These are phyloP conservation scores for Pulveroboletus frians DNA, from an alignment of 768 basidiomycete species.

Conservation along the genomic window DNA sequence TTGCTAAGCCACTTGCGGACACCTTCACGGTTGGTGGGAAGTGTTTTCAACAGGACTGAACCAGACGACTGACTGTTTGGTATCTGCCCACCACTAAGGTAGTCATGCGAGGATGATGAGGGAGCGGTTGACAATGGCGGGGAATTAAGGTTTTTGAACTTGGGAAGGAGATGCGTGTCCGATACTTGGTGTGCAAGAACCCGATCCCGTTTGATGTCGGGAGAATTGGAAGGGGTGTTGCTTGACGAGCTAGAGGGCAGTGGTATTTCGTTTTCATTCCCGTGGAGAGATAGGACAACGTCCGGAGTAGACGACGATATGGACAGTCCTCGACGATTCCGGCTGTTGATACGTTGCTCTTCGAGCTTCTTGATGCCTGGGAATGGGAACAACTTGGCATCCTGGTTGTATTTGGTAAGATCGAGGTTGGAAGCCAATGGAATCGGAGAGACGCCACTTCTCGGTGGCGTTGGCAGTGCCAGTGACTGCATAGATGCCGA, in stretches of 20 bases:
- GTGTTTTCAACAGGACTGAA: slow-evolving; percentile 36
- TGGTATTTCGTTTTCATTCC: slow-evolving; percentile 40
- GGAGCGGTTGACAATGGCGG: slow-evolving; percentile 38
- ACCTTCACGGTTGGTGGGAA: slow-evolving; percentile 72
- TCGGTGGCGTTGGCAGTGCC: slow-evolving; percentile 47
- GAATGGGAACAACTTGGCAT: slow-evolving; percentile 83
- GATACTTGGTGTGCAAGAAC: slow-evolving; percentile 65
- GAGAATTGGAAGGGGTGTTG: slow-evolving; percentile 45
- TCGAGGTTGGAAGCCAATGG: slow-evolving; percentile 70
- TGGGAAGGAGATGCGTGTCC: slow-evolving; percentile 58
- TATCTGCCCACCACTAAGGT: slow-evolving; percentile 35
- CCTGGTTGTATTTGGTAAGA: slow-evolving; percentile 59
- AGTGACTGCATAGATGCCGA: slow-evolving; percentile 60
- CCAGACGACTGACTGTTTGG: slow-evolving; percentile 29
- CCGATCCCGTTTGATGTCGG: slow-evolving; percentile 52
- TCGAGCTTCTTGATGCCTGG: slow-evolving; percentile 79
- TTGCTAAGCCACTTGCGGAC: slow-evolving; percentile 76
- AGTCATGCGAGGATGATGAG: slow-evolving; percentile 50
- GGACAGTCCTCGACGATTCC: slow-evolving; percentile 48
- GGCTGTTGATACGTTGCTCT: slow-evolving; percentile 55
- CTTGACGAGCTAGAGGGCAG: slow-evolving; percentile 46
- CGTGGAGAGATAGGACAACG: slow-evolving; percentile 39
- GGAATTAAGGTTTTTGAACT: slow-evolving; percentile 40
- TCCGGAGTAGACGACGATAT: slow-evolving; percentile 48
- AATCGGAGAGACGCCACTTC: slow-evolving; percentile 68